Percentiles rank a stretch among this genome's conserved stretches.
These are phyloP conservation scores for Auxenochlorella protothecoides DNA, from an alignment of 139 green algal species.

Conservation along the genomic window DNA sequence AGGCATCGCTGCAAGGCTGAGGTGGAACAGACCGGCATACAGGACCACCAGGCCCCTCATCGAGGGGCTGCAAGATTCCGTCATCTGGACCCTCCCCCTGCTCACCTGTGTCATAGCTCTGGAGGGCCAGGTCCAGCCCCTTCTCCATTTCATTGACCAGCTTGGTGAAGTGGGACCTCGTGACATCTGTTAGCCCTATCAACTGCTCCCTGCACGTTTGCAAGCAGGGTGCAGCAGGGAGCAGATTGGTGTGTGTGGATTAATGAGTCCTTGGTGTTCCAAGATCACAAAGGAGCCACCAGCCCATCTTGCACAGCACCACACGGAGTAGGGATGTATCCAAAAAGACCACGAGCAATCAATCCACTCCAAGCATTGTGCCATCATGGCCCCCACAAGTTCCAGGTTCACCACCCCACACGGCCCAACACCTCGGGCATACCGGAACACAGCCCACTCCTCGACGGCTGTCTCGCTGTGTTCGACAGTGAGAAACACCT, in stretches of 20 bases:
- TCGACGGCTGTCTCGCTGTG: slow-evolving; percentile 6
- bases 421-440: not conserved
- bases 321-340: not conserved
- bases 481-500: slow-evolving; percentile 22
- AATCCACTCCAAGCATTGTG: not conserved
- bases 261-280: not conserved
- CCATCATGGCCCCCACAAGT: not conserved
- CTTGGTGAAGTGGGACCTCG: slow-evolving; percentile 76
- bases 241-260: no score
- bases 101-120: not conserved
- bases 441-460: slow-evolving; percentile 4
- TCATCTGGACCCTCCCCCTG: not conserved
- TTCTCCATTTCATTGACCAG: slow-evolving; percentile 44
- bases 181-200: slow-evolving; percentile 83
- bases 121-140: slow-evolving; percentile 4
- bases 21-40: not conserved
- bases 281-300: not conserved
- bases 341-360: not conserved
- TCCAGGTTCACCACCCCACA: no score
- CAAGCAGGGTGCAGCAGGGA: no score
- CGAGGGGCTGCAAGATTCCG: no score
- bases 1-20: not conserved
- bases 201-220: slow-evolving; percentile 59
- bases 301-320: not conserved
- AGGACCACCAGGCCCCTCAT: no score